Percentiles rank a stretch among this genome's conserved stretches.
Evolutionary conservation across 2,329 filamentous ascomycete species (phyloP).

Genomic region (Geosmithia putterillii): DNA sequence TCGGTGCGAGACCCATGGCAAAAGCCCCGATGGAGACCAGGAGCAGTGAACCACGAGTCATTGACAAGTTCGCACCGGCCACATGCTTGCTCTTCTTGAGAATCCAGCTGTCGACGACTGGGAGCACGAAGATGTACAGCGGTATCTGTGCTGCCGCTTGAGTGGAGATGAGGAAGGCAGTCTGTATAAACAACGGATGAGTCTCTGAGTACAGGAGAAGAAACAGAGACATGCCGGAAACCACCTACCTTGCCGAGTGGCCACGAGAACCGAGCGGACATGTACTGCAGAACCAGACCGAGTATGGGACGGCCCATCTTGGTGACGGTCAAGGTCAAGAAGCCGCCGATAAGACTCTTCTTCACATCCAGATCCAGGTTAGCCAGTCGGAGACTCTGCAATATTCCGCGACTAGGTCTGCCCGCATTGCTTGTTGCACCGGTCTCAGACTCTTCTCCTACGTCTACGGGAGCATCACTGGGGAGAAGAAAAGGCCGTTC

Average conservation of each 20-base stretch:
- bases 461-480: too few species aligned
- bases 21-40: neutral
- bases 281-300: neutral
- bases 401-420: too few species aligned
- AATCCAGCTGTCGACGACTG: neutral
- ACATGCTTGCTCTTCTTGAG: neutral
- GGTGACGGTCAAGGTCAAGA: slow-evolving; percentile 19
- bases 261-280: neutral
- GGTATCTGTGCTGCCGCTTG: neutral
- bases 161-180: neutral
- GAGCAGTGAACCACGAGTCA: neutral
- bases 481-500: too few species aligned
- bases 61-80: neutral
- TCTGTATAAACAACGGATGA: neutral
- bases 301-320: neutral
- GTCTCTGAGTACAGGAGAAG: neutral
- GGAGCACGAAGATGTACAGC: neutral
- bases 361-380: neutral
- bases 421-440: too few species aligned
- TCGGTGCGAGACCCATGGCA: neutral
- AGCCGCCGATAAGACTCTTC: slow-evolving; percentile 13
- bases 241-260: neutral
- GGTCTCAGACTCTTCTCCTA: too few species aligned
- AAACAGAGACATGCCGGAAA: neutral
- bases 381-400: neutral